Evolutionary conservation across 805 yeast genomes (phyloP).

Genomic region (Yarrowia sp.): DNA sequence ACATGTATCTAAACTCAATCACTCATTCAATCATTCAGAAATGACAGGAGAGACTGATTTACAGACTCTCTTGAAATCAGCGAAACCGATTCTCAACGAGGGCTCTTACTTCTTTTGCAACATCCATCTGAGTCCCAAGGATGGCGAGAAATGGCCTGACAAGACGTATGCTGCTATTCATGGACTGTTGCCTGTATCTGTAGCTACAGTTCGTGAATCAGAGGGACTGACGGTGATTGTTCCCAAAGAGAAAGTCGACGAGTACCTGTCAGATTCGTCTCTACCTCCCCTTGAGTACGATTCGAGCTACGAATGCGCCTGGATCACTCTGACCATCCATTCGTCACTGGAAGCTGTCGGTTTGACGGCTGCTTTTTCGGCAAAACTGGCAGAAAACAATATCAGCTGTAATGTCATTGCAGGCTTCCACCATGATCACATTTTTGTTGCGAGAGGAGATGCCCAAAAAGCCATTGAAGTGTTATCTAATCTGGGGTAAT

Average conservation of each 20-base stretch:
- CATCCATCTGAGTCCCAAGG: conserved; percentile 10
- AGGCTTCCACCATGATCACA: conserved; percentile 30
- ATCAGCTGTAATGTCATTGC: conserved; percentile 34
- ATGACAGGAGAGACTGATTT: conserved; percentile 22
- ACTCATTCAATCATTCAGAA: neutral
- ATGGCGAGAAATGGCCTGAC: conserved; percentile 19
- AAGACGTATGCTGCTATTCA: conserved; percentile 17
- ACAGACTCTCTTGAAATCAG: conserved; percentile 14
- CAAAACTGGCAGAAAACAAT: neutral
- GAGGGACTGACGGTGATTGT: conserved; percentile 32
- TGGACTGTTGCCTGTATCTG: conserved; percentile 14
- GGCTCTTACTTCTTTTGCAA: conserved; percentile 30
- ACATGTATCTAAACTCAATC: neutral
- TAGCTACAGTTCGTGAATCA: neutral
- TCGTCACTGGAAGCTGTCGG: conserved; percentile 34
- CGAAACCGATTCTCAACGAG: conserved; percentile 24
- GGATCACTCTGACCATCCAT: conserved; percentile 32
- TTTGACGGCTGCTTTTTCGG: conserved; percentile 24
- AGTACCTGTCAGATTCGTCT: conserved; percentile 6
- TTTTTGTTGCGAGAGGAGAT: conserved; percentile 12
- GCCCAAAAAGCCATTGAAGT: neutral
- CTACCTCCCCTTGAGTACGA: conserved; percentile 27
- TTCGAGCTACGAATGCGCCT: conserved; percentile 11
- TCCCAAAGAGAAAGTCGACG: conserved; percentile 10
- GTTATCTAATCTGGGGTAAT: neutral